Percentiles rank a stretch among this genome's conserved stretches.
Evolutionary conservation across 768 basidiomycete species (phyloP).

Genomic region (Boletus barrowsii): DNA sequence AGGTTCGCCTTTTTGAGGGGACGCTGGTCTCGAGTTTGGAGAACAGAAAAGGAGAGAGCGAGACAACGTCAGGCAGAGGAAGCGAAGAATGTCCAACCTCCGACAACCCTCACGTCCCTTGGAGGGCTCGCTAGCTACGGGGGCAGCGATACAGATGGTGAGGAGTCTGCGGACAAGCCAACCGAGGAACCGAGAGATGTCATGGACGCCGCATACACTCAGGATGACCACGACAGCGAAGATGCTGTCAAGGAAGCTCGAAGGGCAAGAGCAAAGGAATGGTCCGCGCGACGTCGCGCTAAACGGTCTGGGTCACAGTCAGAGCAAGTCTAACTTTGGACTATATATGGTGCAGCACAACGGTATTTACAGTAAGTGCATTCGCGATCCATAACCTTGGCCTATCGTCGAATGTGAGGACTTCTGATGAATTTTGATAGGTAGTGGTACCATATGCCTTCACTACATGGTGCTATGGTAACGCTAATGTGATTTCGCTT

Average conservation of each 20-base stretch:
- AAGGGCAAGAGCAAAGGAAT: conserved; percentile 55
- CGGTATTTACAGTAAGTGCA: too few species aligned
- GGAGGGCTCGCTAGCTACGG: conserved; percentile 60
- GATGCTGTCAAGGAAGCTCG: conserved; percentile 42
- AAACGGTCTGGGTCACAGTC: conserved; percentile 5
- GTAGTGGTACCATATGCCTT: too few species aligned
- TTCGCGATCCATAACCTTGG: too few species aligned
- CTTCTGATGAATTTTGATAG: too few species aligned
- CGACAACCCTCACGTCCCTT: conserved; percentile 30
- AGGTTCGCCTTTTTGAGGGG: conserved; percentile 83
- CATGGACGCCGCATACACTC: neutral
- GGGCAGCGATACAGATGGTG: conserved; percentile 46
- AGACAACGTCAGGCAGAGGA: conserved; percentile 29
- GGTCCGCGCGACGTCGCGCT: conserved; percentile 51
- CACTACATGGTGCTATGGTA: too few species aligned
- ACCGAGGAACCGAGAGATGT: neutral
- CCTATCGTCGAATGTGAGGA: too few species aligned
- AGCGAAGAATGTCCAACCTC: conserved; percentile 16
- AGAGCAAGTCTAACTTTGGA: conserved; percentile 3
- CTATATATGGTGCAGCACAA: too few species aligned
- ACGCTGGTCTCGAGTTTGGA: conserved; percentile 69
- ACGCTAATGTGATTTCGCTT: too few species aligned
- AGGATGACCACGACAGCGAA: neutral
- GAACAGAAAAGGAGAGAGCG: conserved; percentile 46
- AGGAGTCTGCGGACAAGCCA: conserved; percentile 28